These are phyloP conservation scores for Solanum peruvianum DNA, from an alignment of 257 asterid species.

Conservation along the genomic window DNA sequence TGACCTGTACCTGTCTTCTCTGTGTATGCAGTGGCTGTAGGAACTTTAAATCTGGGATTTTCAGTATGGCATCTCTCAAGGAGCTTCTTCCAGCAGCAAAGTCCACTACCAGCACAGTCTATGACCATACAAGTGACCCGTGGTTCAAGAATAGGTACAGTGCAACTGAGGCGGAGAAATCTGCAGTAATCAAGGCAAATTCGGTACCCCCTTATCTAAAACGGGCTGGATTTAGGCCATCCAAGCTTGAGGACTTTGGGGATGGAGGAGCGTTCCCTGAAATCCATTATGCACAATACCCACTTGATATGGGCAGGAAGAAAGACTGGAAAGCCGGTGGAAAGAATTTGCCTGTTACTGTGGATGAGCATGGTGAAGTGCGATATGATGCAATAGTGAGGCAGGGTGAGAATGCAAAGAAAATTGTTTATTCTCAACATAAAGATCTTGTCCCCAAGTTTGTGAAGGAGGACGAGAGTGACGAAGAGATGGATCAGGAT, in stretches of 20 bases:
- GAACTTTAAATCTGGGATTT: neutral
- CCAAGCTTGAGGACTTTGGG: constrained; percentile 77
- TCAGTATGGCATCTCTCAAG: constrained; percentile 28
- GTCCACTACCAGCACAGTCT: constrained; percentile 14
- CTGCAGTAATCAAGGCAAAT: constrained; percentile 38
- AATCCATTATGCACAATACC: constrained; percentile 73
- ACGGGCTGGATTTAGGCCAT: constrained; percentile 74
- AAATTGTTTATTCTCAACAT: constrained; percentile 75
- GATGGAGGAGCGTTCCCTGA: constrained; percentile 96
- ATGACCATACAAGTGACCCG: constrained; percentile 39
- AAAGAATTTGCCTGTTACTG: constrained; percentile 68
- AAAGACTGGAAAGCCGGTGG: constrained; percentile 40
- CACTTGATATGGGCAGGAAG: constrained; percentile 76
- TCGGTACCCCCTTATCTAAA: constrained; percentile 66
- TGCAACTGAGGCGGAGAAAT: constrained; percentile 41
- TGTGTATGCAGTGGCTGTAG: neutral
- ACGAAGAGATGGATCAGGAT: constrained; percentile 62
- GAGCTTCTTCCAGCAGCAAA: constrained; percentile 32
- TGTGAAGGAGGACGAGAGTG: constrained; percentile 34
- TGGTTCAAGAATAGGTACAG: constrained; percentile 53
- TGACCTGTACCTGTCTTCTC: neutral
- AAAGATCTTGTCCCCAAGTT: constrained; percentile 68
- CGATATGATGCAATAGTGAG: constrained; percentile 79
- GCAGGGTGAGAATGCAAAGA: constrained; percentile 80
- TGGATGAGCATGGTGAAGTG: constrained; percentile 77